Evolutionary conservation across 2,329 filamentous ascomycete genomes (phyloP).

Genomic region (Chaetomiaceae sp.): DNA sequence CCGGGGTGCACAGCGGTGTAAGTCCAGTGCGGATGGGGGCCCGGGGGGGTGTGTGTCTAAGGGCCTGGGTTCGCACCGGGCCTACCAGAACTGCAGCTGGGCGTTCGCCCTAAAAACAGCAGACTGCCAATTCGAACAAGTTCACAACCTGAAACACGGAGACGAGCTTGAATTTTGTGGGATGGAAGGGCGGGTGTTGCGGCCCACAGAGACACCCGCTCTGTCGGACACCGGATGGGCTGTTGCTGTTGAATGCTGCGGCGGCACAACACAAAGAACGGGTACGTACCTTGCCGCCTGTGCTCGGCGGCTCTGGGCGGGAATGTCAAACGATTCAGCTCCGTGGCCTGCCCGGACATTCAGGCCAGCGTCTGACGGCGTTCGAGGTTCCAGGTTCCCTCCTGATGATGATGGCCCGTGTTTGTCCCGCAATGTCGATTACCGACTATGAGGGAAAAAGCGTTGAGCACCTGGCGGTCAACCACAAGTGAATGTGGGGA

Average conservation of each 20-base stretch:
- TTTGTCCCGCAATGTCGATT: too few relatives aligned
- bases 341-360: slow-evolving; percentile 1
- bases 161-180: slow-evolving; percentile 16
- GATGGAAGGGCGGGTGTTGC: slow-evolving; percentile 9
- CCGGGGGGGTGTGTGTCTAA: too few relatives aligned
- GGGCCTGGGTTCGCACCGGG: slow-evolving; percentile 18
- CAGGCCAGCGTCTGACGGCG: slow-evolving; percentile 5
- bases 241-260: not conserved
- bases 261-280: slow-evolving; percentile 9
- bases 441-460: too few relatives aligned
- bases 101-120: slow-evolving; percentile 9
- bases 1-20: not conserved
- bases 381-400: too few relatives aligned
- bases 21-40: not conserved
- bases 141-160: slow-evolving; percentile 29
- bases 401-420: too few relatives aligned
- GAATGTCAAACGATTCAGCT: slow-evolving; percentile 7
- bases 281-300: slow-evolving; percentile 13
- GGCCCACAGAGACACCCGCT: slow-evolving; percentile 13
- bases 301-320: slow-evolving; percentile 17
- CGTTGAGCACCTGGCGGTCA: too few relatives aligned
- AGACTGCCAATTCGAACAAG: slow-evolving; percentile 20
- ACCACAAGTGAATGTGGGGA: too few relatives aligned
- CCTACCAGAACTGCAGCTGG: slow-evolving; percentile 21
- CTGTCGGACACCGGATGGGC: slow-evolving; percentile 5